Base-by-base conservation (phyloP, 495 filamentous ascomycete genomes). In the Arthonia radiata region DNA sequence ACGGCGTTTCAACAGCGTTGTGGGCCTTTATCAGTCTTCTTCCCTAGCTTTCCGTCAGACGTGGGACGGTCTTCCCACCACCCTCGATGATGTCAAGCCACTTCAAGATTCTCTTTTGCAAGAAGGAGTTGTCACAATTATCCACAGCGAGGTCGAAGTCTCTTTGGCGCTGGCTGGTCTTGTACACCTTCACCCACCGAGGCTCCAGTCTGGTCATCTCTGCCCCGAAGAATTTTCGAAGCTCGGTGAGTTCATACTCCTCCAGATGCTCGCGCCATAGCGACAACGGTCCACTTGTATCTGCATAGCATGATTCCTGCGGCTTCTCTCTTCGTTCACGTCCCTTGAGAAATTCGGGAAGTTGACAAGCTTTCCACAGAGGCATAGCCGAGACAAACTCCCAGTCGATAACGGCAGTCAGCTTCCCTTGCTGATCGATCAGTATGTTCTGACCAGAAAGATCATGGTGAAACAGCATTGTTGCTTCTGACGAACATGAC, bases 401-500 rank as follows among this genome's bases (percentile, higher is more conserved):
- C 62, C 61, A 67, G 33, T 56, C 57, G 16, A 64, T 29, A 3
- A 67, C 23, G n/a, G 45, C 60, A 4, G 49, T 50, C 7, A 65
- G 35, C 3, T 41, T 13, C 3, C 47, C 50, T 2, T 46, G 31
- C 7, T 52, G 34, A 26, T 58, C 40, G 2, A 66, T 48, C 17
- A 65, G 37, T 17, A 68, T 50, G 37, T 65, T 66, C n/a, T 43
- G 38, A 4, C 45, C 29, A 1, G 46, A 54, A 5, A 67, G 39
- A 26, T 63, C 44, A 19, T 56, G 39, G 18, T 65, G 56, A 30
- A 39, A 47, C 7, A 65, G 45, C 26, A 55, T 39, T 0, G 47
- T 52, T 5, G 31, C 39, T 28, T 52, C 48, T 13, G 33, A 15
- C 1, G 27, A 38, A 19, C 35, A 10, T 10, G 35, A 17, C 25